Percentiles rank a stretch among this genome's conserved stretches.
Evolutionary conservation across 2,329 filamentous ascomycete genomes (phyloP).

Genomic region (Pestalotiopsis sp.): DNA sequence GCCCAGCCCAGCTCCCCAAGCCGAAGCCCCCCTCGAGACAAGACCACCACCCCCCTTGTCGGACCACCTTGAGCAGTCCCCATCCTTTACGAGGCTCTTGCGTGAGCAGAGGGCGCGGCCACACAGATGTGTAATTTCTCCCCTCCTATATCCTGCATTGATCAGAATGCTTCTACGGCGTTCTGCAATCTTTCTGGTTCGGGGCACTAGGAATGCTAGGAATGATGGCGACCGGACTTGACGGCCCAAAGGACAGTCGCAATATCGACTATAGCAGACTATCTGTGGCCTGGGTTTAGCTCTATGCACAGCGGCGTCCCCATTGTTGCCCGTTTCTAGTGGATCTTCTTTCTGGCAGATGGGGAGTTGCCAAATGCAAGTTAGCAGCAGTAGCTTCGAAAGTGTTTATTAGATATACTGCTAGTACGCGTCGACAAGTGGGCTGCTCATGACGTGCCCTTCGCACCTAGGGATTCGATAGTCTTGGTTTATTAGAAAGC

Average conservation of each 20-base stretch:
- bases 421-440: constrained; percentile 6
- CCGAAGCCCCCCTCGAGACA: neutral
- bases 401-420: neutral
- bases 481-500: neutral
- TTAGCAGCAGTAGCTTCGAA: neutral
- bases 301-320: constrained; percentile 1
- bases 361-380: neutral
- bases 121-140: neutral
- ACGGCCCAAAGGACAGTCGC: neutral
- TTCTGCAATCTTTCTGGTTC: constrained; percentile 7
- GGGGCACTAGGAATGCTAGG: neutral
- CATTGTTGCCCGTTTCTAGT: constrained; percentile 4
- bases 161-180: neutral
- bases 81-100: neutral
- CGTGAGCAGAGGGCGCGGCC: neutral
- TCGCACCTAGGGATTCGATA: constrained; percentile 1
- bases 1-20: neutral
- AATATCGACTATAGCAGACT: constrained; percentile 9
- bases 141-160: constrained; percentile 1
- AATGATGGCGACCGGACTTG: neutral
- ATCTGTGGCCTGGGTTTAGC: neutral
- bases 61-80: no score
- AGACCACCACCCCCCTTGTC: no score
- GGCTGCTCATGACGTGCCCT: neutral
- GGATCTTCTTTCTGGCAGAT: neutral